Percentiles rank a stretch among this genome's conserved stretches.
phyloP scores from a whole-genome alignment of 2,329 filamentous ascomycete species.

The Pleomassaria siparia region DNA sequence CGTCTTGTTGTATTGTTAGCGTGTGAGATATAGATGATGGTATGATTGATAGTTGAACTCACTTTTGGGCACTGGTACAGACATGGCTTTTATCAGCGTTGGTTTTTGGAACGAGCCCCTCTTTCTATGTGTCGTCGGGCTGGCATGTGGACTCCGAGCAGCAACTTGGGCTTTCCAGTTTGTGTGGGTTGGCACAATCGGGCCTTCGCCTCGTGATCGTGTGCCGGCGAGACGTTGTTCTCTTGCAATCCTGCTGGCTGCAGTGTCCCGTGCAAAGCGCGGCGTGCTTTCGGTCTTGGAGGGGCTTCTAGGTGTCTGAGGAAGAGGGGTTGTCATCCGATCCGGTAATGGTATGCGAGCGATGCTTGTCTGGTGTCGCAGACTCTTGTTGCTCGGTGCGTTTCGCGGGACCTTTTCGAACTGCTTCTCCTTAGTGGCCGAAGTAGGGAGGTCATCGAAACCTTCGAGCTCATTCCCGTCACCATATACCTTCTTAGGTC shows the following conservation, averaged over 20 bases:
- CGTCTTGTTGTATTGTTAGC: constrained; percentile 54
- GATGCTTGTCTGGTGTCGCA: constrained; percentile 54
- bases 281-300: constrained; percentile 57
- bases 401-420: constrained; percentile 79
- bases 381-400: constrained; percentile 66
- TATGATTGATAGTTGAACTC: constrained; percentile 42
- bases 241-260: constrained; percentile 65
- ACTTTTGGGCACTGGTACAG: constrained; percentile 79
- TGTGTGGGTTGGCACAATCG: constrained; percentile 53
- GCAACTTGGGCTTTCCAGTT: constrained; percentile 62
- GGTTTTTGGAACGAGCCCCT: constrained; percentile 68
- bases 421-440: constrained; percentile 74
- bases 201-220: constrained; percentile 49
- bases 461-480: constrained; percentile 89
- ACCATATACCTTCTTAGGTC: constrained; percentile 61
- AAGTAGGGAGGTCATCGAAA: constrained; percentile 94
- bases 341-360: constrained; percentile 45
- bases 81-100: constrained; percentile 84
- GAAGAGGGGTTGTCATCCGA: constrained; percentile 49
- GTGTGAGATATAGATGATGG: neutral
- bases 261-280: constrained; percentile 67
- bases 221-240: constrained; percentile 58
- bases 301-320: constrained; percentile 59
- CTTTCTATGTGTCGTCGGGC: constrained; percentile 52
- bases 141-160: constrained; percentile 53